Conservation (phyloP, 2,329 filamentous ascomycete species). For the Arthroderma sp. region DNA sequence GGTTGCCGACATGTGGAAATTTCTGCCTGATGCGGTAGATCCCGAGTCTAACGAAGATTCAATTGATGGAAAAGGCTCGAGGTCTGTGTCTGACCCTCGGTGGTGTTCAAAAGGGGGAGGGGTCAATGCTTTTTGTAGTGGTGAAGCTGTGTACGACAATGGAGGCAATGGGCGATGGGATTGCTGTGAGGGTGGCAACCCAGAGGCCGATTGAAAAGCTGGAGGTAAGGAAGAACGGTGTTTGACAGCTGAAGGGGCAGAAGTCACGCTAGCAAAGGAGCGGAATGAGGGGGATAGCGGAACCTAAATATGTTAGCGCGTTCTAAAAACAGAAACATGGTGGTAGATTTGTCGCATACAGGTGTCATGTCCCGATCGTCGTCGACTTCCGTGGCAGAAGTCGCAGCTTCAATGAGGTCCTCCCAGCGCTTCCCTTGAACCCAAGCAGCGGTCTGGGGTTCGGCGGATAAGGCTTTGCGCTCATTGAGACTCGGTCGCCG, state of each 20-base stretch:
- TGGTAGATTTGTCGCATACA: constrained; percentile 42
- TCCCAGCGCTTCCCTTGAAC: constrained; percentile 83
- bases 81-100: constrained; percentile 38
- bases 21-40: constrained; percentile 43
- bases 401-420: constrained; percentile 86
- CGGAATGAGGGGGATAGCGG: constrained; percentile 29
- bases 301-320: constrained; percentile 13
- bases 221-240: constrained; percentile 51
- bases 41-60: constrained; percentile 57
- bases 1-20: constrained; percentile 55
- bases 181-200: constrained; percentile 26
- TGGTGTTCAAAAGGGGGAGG: constrained; percentile 56
- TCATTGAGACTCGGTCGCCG: constrained; percentile 61
- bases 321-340: not conserved
- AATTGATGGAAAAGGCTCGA: constrained; percentile 79
- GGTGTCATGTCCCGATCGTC: constrained; percentile 78
- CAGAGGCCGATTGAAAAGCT: constrained; percentile 37
- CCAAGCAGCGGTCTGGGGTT: constrained; percentile 61
- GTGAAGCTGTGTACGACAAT: constrained; percentile 64
- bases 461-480: constrained; percentile 73
- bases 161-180: constrained; percentile 32
- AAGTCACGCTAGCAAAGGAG: constrained; percentile 27
- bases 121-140: constrained; percentile 78
- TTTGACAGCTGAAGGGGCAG: constrained; percentile 29
- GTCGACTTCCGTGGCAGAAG: constrained; percentile 79